Base-by-base conservation (phyloP, 1,284 basidiomycete genomes). In the Cutaneotrichosporon mucoides region DNA sequence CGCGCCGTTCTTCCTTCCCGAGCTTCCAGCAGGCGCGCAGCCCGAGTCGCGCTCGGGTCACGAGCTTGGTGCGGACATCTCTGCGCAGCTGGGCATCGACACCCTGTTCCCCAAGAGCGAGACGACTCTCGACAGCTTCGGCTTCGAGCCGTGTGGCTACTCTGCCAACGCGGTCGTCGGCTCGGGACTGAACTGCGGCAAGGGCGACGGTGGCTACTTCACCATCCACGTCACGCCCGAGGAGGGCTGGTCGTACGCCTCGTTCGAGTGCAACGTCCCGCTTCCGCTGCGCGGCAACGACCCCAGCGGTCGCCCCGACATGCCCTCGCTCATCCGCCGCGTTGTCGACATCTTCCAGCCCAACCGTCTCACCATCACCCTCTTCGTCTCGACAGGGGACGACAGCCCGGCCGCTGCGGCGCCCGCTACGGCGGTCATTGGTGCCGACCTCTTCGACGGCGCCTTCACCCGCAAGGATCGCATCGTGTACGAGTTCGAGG, bases 171-270 rank as follows among this genome's bases (percentile, higher is more conserved):
- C 92, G 2, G 84, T 98, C 35, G 83, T 96, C 55, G 86, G 75
- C 12, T 66, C 69, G 5, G 77, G 88, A 4, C 61, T 71, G 82
- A 65, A 64, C 11, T 65, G 68, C 52, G 61, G 73, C 11, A 66
- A 41, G 58, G 45, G 24, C 15, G 57, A 61, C 24, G 92, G 94
- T 73, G 91, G 93, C 37, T 99, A 99, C 80, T 98, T 92, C 78
- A 99, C 93, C 7, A 95, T 99, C 62, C 96, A 99, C 76, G 96
- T 99, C 55, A 99, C 96, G 0, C 96, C 96, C 38, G 96, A 99
- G 78, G 86, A 89, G 67, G 94, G 90, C 59, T 97, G 91, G 87
- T 95, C 92, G 51, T 99, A 96, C 77, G 96, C 96, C 53, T 91
- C 88, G 68, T 99, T 99, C 80, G 96, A 99, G 79, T 96, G 92